Conservation (phyloP, 306 rosid species). For the Leucaena leucocephala region DNA sequence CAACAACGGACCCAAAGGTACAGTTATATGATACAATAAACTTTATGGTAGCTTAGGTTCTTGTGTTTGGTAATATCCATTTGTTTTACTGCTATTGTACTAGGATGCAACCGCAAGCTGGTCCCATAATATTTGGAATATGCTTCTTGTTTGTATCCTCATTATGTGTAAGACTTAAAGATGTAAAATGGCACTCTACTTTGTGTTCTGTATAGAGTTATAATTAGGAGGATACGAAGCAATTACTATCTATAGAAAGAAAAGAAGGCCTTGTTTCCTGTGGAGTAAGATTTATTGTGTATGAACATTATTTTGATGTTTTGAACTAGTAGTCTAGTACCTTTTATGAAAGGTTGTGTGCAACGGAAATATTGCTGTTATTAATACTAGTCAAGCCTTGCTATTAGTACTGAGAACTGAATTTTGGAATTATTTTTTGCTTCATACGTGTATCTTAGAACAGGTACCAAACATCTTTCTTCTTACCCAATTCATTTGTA, state of each 20-base stretch:
- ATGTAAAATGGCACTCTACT: conserved; percentile 17
- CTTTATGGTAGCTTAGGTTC: conserved; percentile 48
- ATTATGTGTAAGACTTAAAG: conserved; percentile 11
- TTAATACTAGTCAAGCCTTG: background rate
- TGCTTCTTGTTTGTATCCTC: conserved; percentile 46
- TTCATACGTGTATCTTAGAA: too few relatives aligned
- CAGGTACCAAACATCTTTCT: too few relatives aligned
- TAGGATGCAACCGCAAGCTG: conserved; percentile 41
- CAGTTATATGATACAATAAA: conserved; percentile 63
- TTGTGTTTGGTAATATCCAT: conserved; percentile 36
- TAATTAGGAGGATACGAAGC: conserved; percentile 14
- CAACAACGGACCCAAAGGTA: conserved; percentile 49
- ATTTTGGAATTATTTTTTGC: background rate
- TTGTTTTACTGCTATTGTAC: conserved; percentile 45
- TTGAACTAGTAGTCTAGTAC: background rate
- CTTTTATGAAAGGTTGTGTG: background rate
- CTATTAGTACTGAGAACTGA: background rate
- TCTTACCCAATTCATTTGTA: background rate
- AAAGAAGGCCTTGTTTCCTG: background rate
- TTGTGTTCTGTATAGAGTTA: conserved; percentile 28
- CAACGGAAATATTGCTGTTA: background rate
- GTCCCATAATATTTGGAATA: conserved; percentile 37
- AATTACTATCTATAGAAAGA: conserved; percentile 8
- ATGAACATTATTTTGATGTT: background rate
- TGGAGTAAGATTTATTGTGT: background rate